phyloP scores from a whole-genome alignment of 257 asterid genomes.

The Solanum ahanhuiri region DNA sequence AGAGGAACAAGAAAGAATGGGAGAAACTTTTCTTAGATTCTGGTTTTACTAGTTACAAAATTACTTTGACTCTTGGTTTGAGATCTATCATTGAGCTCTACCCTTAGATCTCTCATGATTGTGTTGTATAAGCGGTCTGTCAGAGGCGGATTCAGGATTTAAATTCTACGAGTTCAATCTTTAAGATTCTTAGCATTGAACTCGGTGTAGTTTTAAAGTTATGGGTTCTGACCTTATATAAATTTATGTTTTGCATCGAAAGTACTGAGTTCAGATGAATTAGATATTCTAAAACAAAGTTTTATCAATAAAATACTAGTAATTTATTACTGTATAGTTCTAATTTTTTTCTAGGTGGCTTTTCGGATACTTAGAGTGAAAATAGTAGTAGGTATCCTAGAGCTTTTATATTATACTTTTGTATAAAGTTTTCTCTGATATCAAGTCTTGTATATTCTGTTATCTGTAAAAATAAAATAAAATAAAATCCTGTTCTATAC shows the following conservation, averaged over 20 bases:
- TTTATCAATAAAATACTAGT: background rate
- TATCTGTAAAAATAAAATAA: too few species aligned
- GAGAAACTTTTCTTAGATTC: background rate
- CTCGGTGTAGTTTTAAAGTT: background rate
- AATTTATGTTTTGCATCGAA: background rate
- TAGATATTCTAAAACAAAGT: background rate
- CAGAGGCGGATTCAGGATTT: background rate
- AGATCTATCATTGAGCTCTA: background rate
- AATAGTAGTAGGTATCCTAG: background rate
- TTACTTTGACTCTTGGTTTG: background rate
- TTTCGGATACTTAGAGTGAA: background rate
- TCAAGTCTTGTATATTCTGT: background rate
- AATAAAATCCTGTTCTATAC: too few species aligned
- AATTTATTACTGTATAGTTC: background rate
- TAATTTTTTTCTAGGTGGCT: background rate
- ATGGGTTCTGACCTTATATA: too few species aligned
- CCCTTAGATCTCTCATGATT: background rate
- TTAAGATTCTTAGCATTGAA: background rate
- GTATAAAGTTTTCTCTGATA: background rate
- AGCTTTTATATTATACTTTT: background rate
- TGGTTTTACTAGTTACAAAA: background rate
- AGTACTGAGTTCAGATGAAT: too few species aligned
- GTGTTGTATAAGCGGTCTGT: background rate
- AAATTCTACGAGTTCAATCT: background rate
- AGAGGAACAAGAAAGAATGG: slow-evolving; percentile 4